A percentile compares a stretch with the other conserved stretches of the same genome.
phyloP scores from a whole-genome alignment of 352 stramenopile species.

The Phytopythium aichiense region DNA sequence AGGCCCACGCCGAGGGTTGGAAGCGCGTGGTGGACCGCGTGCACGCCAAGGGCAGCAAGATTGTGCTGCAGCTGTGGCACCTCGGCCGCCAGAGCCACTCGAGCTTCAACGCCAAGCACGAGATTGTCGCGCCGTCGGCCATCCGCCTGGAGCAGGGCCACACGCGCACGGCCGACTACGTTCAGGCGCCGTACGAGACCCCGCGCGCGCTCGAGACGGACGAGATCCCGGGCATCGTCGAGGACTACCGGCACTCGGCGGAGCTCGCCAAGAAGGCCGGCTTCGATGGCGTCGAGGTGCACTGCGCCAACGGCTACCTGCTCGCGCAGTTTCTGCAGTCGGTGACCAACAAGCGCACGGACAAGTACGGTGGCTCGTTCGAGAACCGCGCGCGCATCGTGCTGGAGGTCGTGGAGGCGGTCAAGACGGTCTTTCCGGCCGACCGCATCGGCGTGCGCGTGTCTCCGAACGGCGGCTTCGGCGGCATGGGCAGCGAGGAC shows the following conservation, averaged over 20 bases:
- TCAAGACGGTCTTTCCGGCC: conserved; percentile 26
- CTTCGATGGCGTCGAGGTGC: conserved; percentile 52
- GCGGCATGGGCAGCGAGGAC: conserved; percentile 34
- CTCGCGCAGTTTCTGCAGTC: conserved; percentile 87
- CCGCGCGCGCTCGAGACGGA: conserved; percentile 64
- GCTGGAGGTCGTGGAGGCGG: conserved; percentile 54
- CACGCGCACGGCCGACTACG: conserved; percentile 23
- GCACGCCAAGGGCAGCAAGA: conserved; percentile 70
- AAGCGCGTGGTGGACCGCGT: conserved; percentile 59
- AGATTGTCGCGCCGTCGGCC: conserved; percentile 45
- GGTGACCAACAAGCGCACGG: conserved; percentile 51
- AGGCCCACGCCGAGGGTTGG: conserved; percentile 41
- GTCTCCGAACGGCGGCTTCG: conserved; percentile 25
- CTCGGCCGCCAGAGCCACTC: conserved; percentile 42
- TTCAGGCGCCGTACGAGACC: conserved; percentile 26
- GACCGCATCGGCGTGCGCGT: conserved; percentile 34
- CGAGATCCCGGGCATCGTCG: conserved; percentile 62
- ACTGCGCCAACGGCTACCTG: conserved; percentile 89
- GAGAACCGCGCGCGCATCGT: conserved; percentile 82
- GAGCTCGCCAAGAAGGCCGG: conserved; percentile 60
- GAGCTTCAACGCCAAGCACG: conserved; percentile 31
- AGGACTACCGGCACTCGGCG: conserved; percentile 61
- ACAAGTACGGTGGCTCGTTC: conserved; percentile 81
- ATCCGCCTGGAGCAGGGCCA: conserved; percentile 21
- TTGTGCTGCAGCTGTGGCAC: conserved; percentile 86